Conservation (phyloP, 352 stramenopile species). For the Phytopythium montanum region DNA sequence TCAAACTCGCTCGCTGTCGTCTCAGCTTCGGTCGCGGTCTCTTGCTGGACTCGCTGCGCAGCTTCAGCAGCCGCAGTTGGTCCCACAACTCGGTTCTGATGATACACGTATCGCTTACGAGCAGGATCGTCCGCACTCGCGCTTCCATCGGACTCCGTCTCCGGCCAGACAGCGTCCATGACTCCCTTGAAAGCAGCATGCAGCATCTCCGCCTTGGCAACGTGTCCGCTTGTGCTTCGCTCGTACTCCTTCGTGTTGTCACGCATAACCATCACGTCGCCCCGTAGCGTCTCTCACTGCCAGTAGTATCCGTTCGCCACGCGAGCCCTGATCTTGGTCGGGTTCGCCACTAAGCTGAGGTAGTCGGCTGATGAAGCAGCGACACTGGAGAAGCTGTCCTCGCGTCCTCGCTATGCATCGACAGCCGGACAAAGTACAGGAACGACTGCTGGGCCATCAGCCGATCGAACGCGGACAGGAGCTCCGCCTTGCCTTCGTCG, state of each 20-base stretch:
- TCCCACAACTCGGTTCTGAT: neutral
- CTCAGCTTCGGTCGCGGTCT: too few relatives aligned
- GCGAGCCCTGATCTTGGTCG: slow-evolving; percentile 2
- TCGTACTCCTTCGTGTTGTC: slow-evolving; percentile 3
- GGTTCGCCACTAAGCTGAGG: slow-evolving; percentile 1
- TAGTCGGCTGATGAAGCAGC: neutral
- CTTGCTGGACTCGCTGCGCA: too few relatives aligned
- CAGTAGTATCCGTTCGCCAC: slow-evolving; percentile 3
- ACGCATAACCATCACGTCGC: neutral
- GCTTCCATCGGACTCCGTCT: neutral
- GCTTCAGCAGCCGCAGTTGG: neutral
- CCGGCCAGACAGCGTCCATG: neutral
- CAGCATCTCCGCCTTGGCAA: neutral
- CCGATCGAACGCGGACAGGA: neutral
- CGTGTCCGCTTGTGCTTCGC: neutral
- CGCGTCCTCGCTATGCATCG: neutral
- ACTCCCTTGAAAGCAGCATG: neutral
- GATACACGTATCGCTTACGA: neutral
- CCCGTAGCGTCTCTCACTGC: neutral
- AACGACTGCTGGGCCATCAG: slow-evolving; percentile 2
- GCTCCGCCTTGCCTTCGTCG: neutral
- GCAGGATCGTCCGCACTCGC: neutral
- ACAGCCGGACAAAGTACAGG: slow-evolving; percentile 1
- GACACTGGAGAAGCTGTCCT: neutral
- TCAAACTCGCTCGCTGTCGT: too few relatives aligned